Evolutionary conservation across 1,284 basidiomycete species (phyloP), one percentile per base, ranked within the genome.

Genomic region (Tilletia indica): DNA sequence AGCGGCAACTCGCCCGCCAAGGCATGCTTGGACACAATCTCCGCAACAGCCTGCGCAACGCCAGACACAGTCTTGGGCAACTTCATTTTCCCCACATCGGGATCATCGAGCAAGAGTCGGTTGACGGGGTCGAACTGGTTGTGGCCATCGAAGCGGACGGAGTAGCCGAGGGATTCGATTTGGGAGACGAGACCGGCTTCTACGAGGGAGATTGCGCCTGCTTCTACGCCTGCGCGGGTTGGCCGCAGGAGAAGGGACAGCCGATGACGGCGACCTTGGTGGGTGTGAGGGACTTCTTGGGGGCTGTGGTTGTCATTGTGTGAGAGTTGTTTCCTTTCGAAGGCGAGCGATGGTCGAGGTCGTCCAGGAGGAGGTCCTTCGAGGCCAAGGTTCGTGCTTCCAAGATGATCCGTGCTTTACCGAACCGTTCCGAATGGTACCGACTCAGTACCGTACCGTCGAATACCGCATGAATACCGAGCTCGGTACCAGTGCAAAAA

Each of bases 141-240:
- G 80, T 94, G 92, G 1, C 92, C 92, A 76, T 94, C 90, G 83
- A 96, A 94, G 68, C 90, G 86, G 80, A 97, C 94, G 36, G 90
- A 87, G 93, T 94, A 98, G 67, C 93, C 94, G 36, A 99, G 89
- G 12, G 87, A 70, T 69, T 79, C 72, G 74, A 84, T 77, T 77
- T 82, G 82, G 56, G 75, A 48, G 67, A 74, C 72, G 61, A 84
- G 76, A 3, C 80, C 82, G 0, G 82, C 82, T 39, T 70, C 56
- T 25, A 82, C 72, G 48, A 84, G 73, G 48, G 77, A 74, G 71
- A 78, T 76, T 54, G 82, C 82, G 6, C 82, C 82, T 1, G 72
- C 73, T 67, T 83, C 82, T 63, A 84, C 82, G 63, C 82, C 82
- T 34, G 67, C 56, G n/a, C 67, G 42, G 67, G 47, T 45, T 71